These are phyloP conservation scores for Ramalina peruviana DNA, from an alignment of 495 filamentous ascomycete species.

Conservation along the genomic window DNA sequence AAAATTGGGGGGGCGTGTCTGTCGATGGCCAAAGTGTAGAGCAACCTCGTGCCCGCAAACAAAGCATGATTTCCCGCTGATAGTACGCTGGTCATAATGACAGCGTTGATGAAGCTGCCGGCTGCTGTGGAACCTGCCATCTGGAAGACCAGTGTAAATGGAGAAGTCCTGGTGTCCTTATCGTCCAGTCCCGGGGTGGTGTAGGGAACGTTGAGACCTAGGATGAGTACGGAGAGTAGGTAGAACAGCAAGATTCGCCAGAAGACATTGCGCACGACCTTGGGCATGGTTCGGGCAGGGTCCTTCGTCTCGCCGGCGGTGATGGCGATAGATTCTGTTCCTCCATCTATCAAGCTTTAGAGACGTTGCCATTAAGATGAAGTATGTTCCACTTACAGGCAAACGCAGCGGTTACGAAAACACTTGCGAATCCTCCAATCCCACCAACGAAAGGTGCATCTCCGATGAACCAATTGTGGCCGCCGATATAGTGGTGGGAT, in stretches of 20 bases:
- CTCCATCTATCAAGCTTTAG: conserved; percentile 26
- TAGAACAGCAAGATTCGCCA: conserved; percentile 41
- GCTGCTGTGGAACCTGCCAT: conserved; percentile 34
- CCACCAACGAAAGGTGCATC: conserved; percentile 40
- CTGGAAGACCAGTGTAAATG: conserved; percentile 40
- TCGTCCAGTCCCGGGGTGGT: conserved; percentile 30
- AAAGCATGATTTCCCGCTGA: conserved; percentile 40
- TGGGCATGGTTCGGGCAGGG: conserved; percentile 32
- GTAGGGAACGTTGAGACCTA: conserved; percentile 42
- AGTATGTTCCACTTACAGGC: conserved; percentile 23
- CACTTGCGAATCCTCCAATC: conserved; percentile 38
- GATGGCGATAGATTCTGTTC: conserved; percentile 43
- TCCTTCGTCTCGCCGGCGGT: conserved; percentile 41
- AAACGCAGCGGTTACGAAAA: conserved; percentile 40
- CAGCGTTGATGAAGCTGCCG: conserved; percentile 42
- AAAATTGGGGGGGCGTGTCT: conserved; percentile 35
- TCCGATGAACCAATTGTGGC: conserved; percentile 29
- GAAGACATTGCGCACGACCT: conserved; percentile 38
- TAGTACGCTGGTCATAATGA: conserved; percentile 39
- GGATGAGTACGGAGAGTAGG: conserved; percentile 33
- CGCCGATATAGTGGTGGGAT: conserved; percentile 31
- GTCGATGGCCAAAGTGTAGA: conserved; percentile 34
- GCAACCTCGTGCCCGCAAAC: conserved; percentile 37
- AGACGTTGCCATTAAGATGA: not conserved
- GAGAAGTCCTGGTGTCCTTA: conserved; percentile 29